Conservation (phyloP, 805 yeast genomes). For the Barnettozyma wickerhamii region DNA sequence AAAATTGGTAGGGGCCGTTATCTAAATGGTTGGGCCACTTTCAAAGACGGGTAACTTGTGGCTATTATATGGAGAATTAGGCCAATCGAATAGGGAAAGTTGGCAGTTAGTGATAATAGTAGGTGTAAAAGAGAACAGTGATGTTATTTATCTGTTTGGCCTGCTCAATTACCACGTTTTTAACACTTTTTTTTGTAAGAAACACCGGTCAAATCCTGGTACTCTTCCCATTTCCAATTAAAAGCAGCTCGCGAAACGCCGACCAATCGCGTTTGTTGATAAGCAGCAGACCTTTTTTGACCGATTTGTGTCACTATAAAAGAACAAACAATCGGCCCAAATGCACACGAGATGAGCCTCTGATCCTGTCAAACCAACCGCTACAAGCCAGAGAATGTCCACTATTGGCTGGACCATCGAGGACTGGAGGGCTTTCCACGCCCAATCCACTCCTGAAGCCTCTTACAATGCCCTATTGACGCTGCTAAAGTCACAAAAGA, state of each 20-base stretch:
- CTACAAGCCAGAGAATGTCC: conserved; percentile 18
- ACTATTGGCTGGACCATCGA: conserved; percentile 70
- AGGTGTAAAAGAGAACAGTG: no score
- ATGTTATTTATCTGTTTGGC: no score
- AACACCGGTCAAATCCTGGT: neutral
- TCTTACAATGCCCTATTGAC: conserved; percentile 48
- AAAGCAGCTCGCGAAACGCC: no score
- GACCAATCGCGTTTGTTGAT: neutral
- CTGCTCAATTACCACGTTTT: no score
- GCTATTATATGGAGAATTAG: no score
- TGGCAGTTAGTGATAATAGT: no score
- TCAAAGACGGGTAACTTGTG: no score
- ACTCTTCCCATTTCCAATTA: no score
- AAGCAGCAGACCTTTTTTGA: neutral
- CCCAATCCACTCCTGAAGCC: conserved; percentile 51
- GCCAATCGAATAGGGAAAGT: no score
- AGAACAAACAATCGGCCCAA: neutral
- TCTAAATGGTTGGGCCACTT: neutral
- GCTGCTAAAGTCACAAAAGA: conserved; percentile 43
- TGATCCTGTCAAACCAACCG: neutral
- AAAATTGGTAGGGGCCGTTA: neutral
- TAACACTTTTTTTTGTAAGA: no score
- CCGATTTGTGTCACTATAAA: neutral
- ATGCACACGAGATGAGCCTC: no score
- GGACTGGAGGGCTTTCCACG: conserved; percentile 75